Base-by-base conservation (phyloP, 768 basidiomycete species). In the Leucosporidium yakuticum region DNA sequence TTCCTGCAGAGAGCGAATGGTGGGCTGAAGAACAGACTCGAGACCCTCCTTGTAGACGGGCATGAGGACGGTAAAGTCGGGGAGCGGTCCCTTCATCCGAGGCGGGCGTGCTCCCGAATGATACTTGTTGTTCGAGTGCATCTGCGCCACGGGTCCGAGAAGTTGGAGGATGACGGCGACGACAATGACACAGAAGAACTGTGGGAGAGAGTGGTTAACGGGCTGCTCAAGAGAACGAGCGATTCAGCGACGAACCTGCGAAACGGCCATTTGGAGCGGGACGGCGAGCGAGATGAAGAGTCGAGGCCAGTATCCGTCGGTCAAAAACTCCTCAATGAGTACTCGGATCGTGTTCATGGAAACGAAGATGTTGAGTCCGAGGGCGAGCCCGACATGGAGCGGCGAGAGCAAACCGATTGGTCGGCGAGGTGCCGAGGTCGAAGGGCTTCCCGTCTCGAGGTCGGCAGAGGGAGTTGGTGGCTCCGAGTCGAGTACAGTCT, bases 1-100 rank as follows among this genome's bases (percentile, higher is more conserved):
- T 21, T 58, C 39, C 53, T 70, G 69, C 1, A 67, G 60, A 15
- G 70, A 71, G 21, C 71, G 69, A 44, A 75, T 70, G 4, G 74
- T 75, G 1, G 74, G 74, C 11, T 63, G 63, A 12, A 75, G 63
- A 60, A 75, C 74, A 23, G 64, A 51, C 29, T 74, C 70, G 58
- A 75, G 70, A 34, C 70, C 70, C 60, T 75, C 74, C 70, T 75
- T 75, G 65, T 75, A 74, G 61, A 74, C 73, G 9, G 73, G 73
- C 70, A 74, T 74, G 39, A 63, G 47, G 55, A 62, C 20, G 8
- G 62, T 54, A 31, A 62, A 44, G 39, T 66, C 48, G 5, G 60
- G 62, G 11, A 65, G 63, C 8, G 21, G 23, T 9, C 62, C 67
- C 2, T 21, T 17, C 32, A 51, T 12, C 15, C 62, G 51, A 8